phyloP scores from a whole-genome alignment of 768 basidiomycete species.

The Boletus tylopilopsis region DNA sequence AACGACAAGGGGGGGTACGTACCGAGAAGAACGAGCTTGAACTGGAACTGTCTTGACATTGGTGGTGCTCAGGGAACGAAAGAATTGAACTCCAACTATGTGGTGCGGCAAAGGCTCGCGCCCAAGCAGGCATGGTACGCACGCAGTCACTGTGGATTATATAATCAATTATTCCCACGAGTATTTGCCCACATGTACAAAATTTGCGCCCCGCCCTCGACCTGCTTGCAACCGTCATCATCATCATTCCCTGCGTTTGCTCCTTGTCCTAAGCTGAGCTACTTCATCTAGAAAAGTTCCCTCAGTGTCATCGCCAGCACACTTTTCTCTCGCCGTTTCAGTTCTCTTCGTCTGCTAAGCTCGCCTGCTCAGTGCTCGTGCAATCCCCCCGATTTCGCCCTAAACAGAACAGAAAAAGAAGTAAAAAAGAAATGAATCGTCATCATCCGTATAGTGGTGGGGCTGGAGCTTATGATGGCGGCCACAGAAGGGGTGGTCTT shows the following conservation, averaged over 20 bases:
- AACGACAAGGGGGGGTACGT: slow-evolving; percentile 5
- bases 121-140: background rate
- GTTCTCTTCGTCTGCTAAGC: slow-evolving; percentile 24
- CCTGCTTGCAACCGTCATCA: slow-evolving; percentile 37
- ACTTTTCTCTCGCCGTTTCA: slow-evolving; percentile 17
- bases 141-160: slow-evolving; percentile 20
- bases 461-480: slow-evolving; percentile 54
- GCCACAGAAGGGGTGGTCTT: slow-evolving; percentile 60
- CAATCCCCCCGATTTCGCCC: slow-evolving; percentile 21
- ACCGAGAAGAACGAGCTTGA: slow-evolving; percentile 97
- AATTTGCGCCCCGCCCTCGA: slow-evolving; percentile 24
- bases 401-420: slow-evolving; percentile 26
- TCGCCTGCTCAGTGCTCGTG: slow-evolving; percentile 23
- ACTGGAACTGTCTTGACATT: slow-evolving; percentile 93
- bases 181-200: slow-evolving; percentile 24
- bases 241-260: slow-evolving; percentile 25
- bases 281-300: slow-evolving; percentile 20
- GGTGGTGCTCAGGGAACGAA: slow-evolving; percentile 29
- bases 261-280: slow-evolving; percentile 24
- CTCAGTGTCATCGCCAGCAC: slow-evolving; percentile 17
- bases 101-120: too few relatives aligned
- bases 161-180: slow-evolving; percentile 28
- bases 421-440: slow-evolving; percentile 62
- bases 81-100: slow-evolving; percentile 10
- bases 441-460: slow-evolving; percentile 79